Percentiles rank a stretch among this genome's conserved stretches.
These are phyloP conservation scores for Butyriboletus appendiculatus DNA, from an alignment of 1,284 basidiomycete species.

Conservation along the genomic window DNA sequence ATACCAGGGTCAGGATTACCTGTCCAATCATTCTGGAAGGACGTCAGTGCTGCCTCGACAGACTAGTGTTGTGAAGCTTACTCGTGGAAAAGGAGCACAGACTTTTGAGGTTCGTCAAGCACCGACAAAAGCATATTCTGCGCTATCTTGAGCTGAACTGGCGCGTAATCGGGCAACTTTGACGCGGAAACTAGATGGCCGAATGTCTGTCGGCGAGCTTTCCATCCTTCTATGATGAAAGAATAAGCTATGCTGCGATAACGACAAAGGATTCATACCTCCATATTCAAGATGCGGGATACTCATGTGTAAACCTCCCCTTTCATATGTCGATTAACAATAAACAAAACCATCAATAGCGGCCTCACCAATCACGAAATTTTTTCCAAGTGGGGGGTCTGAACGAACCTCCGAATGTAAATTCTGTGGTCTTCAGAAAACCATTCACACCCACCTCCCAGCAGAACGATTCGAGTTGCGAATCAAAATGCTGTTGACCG, in stretches of 20 bases:
- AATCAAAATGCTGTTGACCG: slow-evolving; percentile 3
- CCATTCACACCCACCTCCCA: background rate
- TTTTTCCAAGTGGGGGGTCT: slow-evolving; percentile 8
- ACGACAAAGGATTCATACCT: background rate
- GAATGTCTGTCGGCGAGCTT: slow-evolving; percentile 6
- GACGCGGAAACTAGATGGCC: slow-evolving; percentile 4
- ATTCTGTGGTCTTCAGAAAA: too few relatives aligned
- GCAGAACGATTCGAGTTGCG: slow-evolving; percentile 7
- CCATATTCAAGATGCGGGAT: slow-evolving; percentile 11
- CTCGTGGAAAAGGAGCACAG: slow-evolving; percentile 5
- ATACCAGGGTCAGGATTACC: slow-evolving; percentile 4
- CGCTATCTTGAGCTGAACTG: slow-evolving; percentile 1
- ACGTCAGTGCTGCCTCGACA: background rate
- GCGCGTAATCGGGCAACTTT: slow-evolving; percentile 5
- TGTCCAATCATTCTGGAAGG: slow-evolving; percentile 7
- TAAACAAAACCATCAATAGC: background rate
- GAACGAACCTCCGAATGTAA: background rate
- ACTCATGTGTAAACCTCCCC: slow-evolving; percentile 5
- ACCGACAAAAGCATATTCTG: slow-evolving; percentile 3
- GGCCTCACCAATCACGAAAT: slow-evolving; percentile 4
- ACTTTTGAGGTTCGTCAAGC: background rate
- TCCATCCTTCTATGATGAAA: slow-evolving; percentile 5
- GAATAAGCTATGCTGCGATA: background rate
- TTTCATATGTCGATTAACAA: background rate
- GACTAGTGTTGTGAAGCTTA: background rate